Evolutionary conservation across 228 moss, liverwort and hornwort genomes (phyloP).

Genomic region (Sphagnum fallax): DNA sequence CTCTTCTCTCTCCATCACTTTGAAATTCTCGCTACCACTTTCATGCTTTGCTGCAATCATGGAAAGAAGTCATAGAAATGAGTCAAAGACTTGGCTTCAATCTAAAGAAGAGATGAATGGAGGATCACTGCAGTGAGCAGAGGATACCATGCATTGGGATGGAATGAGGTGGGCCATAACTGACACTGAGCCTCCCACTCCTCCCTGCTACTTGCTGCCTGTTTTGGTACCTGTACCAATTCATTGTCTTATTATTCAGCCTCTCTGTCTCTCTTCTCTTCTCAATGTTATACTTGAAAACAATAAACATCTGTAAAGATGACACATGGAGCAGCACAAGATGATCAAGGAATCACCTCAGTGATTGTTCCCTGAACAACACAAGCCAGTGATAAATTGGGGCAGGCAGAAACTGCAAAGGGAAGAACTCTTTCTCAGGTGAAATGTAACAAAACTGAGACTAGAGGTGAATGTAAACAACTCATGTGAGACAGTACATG

Average conservation of each 20-base stretch:
- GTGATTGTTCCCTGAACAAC: background rate
- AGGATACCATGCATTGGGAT: slow-evolving; percentile 65
- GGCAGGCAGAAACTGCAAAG: background rate
- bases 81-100: too few species aligned
- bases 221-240: slow-evolving; percentile 56
- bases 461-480: too few species aligned
- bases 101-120: too few species aligned
- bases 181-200: slow-evolving; percentile 86
- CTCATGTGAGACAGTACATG: too few species aligned
- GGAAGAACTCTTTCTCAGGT: background rate
- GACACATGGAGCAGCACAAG: background rate
- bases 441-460: background rate
- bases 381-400: background rate
- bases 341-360: background rate
- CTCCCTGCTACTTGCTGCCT: slow-evolving; percentile 66
- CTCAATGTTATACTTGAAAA: too few species aligned
- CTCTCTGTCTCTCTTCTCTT: background rate
- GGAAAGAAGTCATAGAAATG: background rate
- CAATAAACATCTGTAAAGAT: background rate
- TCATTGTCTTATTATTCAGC: background rate
- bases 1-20: too few species aligned
- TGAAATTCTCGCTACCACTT: background rate
- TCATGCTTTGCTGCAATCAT: background rate
- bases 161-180: slow-evolving; percentile 87
- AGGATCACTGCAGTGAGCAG: too few species aligned